phyloP scores from a whole-genome alignment of 2,329 filamentous ascomycete species.

The Colletotrichum limetticola region DNA sequence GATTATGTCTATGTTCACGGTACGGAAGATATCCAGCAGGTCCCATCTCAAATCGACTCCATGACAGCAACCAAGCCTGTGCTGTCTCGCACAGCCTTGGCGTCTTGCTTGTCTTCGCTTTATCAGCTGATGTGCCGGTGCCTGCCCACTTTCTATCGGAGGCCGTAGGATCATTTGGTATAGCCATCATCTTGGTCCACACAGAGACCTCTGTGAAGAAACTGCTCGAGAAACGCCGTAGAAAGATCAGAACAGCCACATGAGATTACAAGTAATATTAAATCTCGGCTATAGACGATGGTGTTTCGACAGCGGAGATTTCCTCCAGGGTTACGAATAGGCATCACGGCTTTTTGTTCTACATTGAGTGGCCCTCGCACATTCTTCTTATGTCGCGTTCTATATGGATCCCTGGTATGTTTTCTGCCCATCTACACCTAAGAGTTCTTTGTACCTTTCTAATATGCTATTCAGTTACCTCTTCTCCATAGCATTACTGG shows the following conservation, averaged over 20 bases:
- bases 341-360: constrained; percentile 58
- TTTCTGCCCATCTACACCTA: not conserved
- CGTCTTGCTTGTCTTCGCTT: constrained; percentile 46
- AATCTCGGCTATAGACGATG: constrained; percentile 15
- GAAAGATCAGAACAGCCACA: constrained; percentile 54
- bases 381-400: constrained; percentile 49
- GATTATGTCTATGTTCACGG: constrained; percentile 59
- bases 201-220: constrained; percentile 61
- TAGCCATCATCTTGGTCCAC: constrained; percentile 51
- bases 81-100: constrained; percentile 39
- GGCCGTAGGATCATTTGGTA: constrained; percentile 48
- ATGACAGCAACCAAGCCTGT: constrained; percentile 44
- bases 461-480: constrained; percentile 47
- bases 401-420: constrained; percentile 44
- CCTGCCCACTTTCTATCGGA: constrained; percentile 44
- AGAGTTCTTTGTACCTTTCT: constrained; percentile 36
- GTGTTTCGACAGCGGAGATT: constrained; percentile 36
- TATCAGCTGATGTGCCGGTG: constrained; percentile 41
- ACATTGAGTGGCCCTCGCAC: constrained; percentile 63
- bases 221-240: constrained; percentile 57
- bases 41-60: constrained; percentile 43
- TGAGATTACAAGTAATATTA: constrained; percentile 39
- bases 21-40: constrained; percentile 46
- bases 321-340: constrained; percentile 51
- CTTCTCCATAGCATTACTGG: constrained; percentile 53